Evolutionary conservation across 176 grass and related monocot genomes (phyloP), one percentile per base, ranked within the genome.

Genomic region (Ensete glaucum): DNA sequence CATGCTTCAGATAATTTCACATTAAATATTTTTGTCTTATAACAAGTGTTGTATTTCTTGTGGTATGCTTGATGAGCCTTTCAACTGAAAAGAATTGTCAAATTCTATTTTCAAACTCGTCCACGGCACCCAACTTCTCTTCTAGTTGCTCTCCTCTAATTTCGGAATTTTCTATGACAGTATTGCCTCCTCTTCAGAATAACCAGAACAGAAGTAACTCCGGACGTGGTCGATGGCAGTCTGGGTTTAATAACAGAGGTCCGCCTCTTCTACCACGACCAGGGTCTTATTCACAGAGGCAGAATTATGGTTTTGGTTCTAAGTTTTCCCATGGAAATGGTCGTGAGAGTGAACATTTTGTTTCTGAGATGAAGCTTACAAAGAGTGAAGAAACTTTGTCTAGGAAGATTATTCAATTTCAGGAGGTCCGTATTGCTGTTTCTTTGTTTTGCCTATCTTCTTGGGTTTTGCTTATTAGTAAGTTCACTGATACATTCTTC

Each of bases 361-460:
- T 99, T 85, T 94, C 95, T 84, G 95, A 99, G 50, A 89, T 99
- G 76, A 99, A 87, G 76, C 91, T 99, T 74, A 99, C 93, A 80
- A 99, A 99, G 80, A 99, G 95, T 62, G 95, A 89, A 83, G 95
- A 99, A 81, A 99, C 95, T 78, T 82, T 99, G 77, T 89, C 91
- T 74, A 94, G 95, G 76, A 99, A 99, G 75, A 56, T 81, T 71
- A 90, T 99, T 84, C 78, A 85, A 82, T 85, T 99, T 80, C 95
- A 99, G 51, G 91, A 94, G 95, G 91, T 99, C 65, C 60, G 58
- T 78, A 74, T 25, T 77, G 67, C 23, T 83, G 67, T 11, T 23
- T 57, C 66, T 3, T 71, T 78, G 17, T 70, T 83, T 55, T 62
- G 57, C 20, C 13, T 57, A 8, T 57, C 26, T 16, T 77, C 1